phyloP scores from a whole-genome alignment of 2,329 filamentous ascomycete genomes.

The Penicillium aurantiogriseum region DNA sequence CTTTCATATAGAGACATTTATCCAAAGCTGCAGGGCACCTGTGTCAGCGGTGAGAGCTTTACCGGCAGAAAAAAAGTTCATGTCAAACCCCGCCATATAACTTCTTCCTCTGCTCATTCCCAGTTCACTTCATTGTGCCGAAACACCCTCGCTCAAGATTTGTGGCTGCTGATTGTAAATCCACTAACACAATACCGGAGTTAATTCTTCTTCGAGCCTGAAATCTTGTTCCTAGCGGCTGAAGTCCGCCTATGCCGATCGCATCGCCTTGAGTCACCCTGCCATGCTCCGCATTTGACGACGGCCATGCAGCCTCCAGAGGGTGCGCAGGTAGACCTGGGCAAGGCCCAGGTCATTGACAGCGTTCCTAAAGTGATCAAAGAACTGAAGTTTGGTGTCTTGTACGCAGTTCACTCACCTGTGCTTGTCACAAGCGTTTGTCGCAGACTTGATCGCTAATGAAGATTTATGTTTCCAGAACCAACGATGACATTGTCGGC shows the following conservation, averaged over 20 bases:
- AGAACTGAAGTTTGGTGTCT: constrained; percentile 89
- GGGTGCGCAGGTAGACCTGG: constrained; percentile 48
- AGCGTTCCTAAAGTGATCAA: constrained; percentile 87
- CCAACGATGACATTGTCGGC: constrained; percentile 90
- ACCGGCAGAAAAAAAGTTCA: constrained; percentile 32
- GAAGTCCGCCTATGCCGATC: constrained; percentile 21
- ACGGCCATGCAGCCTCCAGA: constrained; percentile 43
- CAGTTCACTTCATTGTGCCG: constrained; percentile 2
- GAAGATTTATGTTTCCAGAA: constrained; percentile 50
- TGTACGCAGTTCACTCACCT: constrained; percentile 54
- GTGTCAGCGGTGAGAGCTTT: constrained; percentile 17
- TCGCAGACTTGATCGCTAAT: constrained; percentile 20
- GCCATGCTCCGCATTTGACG: constrained; percentile 41
- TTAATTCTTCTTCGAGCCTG: not conserved
- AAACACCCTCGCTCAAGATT: not conserved
- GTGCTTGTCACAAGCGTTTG: constrained; percentile 5
- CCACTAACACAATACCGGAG: not conserved
- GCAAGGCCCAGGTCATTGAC: constrained; percentile 87
- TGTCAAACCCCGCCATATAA: constrained; percentile 26
- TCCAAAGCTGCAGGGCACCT: not conserved
- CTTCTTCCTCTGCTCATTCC: constrained; percentile 14
- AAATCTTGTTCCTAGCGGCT: constrained; percentile 13
- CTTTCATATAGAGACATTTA: not conserved
- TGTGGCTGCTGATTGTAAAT: not conserved
- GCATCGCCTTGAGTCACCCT: constrained; percentile 28